phyloP scores from a whole-genome alignment of 495 filamentous ascomycete genomes.

The Aspergillus olivimuriae region DNA sequence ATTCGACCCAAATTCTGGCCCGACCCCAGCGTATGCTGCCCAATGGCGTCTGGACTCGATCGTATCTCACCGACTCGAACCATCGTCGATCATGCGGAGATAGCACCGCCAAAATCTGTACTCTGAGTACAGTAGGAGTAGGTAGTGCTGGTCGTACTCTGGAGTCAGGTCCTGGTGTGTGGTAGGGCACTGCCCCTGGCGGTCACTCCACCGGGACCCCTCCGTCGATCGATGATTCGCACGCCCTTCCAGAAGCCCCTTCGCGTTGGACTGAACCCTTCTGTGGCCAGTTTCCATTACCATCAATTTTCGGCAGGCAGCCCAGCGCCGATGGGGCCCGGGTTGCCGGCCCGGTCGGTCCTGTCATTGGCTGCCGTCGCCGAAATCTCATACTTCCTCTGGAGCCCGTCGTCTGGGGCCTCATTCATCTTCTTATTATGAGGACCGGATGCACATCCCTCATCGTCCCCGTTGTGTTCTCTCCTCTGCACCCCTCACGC shows the following conservation, averaged over 20 bases:
- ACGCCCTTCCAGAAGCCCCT: constrained; percentile 8
- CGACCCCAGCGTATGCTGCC: too few relatives aligned
- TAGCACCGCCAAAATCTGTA: too few relatives aligned
- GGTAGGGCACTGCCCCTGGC: neutral
- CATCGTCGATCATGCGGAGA: too few relatives aligned
- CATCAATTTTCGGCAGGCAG: constrained; percentile 3
- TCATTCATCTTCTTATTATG: constrained; percentile 1
- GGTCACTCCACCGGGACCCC: constrained; percentile 5
- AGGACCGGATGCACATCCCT: neutral
- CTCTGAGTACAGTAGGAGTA: too few relatives aligned
- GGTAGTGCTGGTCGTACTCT: too few relatives aligned
- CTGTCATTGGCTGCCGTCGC: constrained; percentile 10
- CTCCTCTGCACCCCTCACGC: too few relatives aligned
- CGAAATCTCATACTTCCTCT: constrained; percentile 2
- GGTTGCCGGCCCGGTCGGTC: constrained; percentile 11
- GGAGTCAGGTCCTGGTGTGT: too few relatives aligned
- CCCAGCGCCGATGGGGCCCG: constrained; percentile 10
- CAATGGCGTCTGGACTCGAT: too few relatives aligned
- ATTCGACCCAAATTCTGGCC: too few relatives aligned
- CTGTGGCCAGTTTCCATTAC: constrained; percentile 6
- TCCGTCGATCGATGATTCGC: neutral
- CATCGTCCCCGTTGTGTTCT: too few relatives aligned
- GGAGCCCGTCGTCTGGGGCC: neutral
- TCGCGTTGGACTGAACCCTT: neutral
- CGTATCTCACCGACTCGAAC: too few relatives aligned